Conservation (phyloP, 441 rosid genomes). For the Iberis amara region DNA sequence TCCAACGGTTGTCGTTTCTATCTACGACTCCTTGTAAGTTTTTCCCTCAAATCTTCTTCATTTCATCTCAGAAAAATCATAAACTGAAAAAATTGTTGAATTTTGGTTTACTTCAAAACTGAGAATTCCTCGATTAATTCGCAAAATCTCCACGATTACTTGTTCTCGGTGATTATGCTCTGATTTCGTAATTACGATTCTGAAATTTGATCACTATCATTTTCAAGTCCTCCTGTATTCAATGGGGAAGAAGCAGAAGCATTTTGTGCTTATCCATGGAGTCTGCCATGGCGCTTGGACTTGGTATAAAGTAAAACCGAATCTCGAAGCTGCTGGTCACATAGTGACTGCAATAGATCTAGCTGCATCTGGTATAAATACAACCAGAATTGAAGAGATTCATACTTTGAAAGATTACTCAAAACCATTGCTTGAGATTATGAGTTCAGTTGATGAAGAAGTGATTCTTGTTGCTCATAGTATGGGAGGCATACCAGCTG, state of each 20-base stretch:
- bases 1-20: not conserved
- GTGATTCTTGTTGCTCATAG: constrained; percentile 62
- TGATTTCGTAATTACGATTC: not conserved
- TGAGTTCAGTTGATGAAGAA: constrained; percentile 29
- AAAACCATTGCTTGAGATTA: constrained; percentile 39
- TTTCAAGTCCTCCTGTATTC: too few relatives aligned
- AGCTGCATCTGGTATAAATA: constrained; percentile 41
- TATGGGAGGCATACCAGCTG: constrained; percentile 44
- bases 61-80: not conserved
- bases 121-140: not conserved
- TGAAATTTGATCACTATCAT: too few relatives aligned
- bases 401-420: constrained; percentile 34
- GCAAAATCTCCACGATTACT: not conserved
- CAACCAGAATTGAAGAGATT: constrained; percentile 32
- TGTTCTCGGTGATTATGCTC: not conserved
- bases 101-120: not conserved
- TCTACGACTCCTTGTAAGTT: too few relatives aligned
- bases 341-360: constrained; percentile 40
- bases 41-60: not conserved
- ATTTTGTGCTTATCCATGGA: constrained; percentile 39
- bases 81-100: too few relatives aligned
- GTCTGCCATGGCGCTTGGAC: constrained; percentile 45
- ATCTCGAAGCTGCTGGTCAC: constrained; percentile 42
- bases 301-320: constrained; percentile 44
- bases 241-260: constrained; percentile 19